These are phyloP conservation scores for Stephanocyclus meneghinianus DNA, from an alignment of 352 stramenopile genomes.

Conservation along the genomic window DNA sequence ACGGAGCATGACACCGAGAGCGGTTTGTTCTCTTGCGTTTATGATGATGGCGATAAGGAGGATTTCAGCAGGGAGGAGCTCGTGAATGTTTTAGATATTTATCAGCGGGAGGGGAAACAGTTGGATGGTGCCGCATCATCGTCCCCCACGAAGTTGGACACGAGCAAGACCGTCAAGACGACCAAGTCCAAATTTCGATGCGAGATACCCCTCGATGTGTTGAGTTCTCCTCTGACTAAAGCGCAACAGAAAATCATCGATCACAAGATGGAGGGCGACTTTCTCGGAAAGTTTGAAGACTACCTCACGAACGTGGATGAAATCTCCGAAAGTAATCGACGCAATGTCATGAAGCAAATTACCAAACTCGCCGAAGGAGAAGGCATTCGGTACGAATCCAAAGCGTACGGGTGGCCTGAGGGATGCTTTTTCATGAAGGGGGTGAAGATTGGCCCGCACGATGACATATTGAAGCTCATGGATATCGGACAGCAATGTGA, in stretches of 20 bases:
- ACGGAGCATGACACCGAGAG: not conserved
- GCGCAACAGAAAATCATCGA: conserved; percentile 24
- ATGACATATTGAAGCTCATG: conserved; percentile 69
- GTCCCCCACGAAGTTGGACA: not conserved
- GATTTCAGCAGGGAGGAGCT: not conserved
- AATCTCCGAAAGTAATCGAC: conserved; percentile 59
- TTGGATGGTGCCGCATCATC: not conserved
- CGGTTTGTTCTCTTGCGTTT: not conserved
- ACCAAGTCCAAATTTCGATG: conserved; percentile 19
- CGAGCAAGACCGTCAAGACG: not conserved
- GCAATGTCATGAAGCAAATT: conserved; percentile 70
- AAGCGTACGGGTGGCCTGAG: conserved; percentile 63
- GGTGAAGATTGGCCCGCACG: conserved; percentile 46
- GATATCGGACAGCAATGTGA: conserved; percentile 39
- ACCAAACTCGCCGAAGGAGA: conserved; percentile 62
- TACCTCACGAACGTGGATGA: conserved; percentile 62
- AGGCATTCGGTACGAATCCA: conserved; percentile 71
- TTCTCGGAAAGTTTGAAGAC: conserved; percentile 42
- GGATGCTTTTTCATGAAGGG: conserved; percentile 62
- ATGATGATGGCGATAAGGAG: conserved; percentile 2
- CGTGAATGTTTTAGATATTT: not conserved
- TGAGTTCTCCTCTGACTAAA: conserved; percentile 33
- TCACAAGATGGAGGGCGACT: conserved; percentile 44
- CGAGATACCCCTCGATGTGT: conserved; percentile 28
- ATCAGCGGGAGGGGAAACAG: not conserved